These are phyloP conservation scores for Isochrysis galbana DNA, from an alignment of 78 protist species.

Conservation along the genomic window DNA sequence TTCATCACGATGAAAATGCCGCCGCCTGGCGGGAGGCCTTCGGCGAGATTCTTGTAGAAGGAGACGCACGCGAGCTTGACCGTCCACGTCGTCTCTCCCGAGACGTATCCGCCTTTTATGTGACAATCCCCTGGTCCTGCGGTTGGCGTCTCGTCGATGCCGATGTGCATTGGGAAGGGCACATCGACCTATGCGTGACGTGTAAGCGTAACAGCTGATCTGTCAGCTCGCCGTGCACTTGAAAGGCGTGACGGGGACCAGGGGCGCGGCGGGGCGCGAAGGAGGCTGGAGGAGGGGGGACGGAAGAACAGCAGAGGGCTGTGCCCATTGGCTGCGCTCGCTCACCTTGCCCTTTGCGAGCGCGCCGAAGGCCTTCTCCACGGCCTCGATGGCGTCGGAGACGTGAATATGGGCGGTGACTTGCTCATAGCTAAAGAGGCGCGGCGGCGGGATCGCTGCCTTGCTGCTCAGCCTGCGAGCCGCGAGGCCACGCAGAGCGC, in stretches of 20 bases:
- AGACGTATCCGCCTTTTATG: slow-evolving; percentile 37
- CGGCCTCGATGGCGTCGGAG: slow-evolving; percentile 8
- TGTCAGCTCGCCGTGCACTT: neutral
- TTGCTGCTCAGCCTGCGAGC: neutral
- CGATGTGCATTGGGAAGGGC: slow-evolving; percentile 42
- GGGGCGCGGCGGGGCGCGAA: no score
- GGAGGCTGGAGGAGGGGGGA: no score
- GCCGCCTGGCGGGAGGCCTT: slow-evolving; percentile 44
- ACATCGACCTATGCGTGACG: neutral
- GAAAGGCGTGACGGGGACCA: no score
- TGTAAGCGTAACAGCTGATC: neutral
- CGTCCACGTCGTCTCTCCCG: slow-evolving; percentile 13
- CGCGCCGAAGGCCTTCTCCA: slow-evolving; percentile 34
- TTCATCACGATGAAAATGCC: slow-evolving; percentile 33
- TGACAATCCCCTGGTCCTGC: slow-evolving; percentile 49
- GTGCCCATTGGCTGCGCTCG: no score
- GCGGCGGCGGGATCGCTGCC: neutral
- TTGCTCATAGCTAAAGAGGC: neutral
- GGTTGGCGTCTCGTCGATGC: slow-evolving; percentile 29
- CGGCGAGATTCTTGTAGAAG: slow-evolving; percentile 31
- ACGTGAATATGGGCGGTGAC: neutral
- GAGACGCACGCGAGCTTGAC: slow-evolving; percentile 47
- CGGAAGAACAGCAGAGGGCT: no score
- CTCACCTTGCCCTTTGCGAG: slow-evolving; percentile 43
- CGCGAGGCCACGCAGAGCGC: no score